phyloP scores from a whole-genome alignment of 1,284 basidiomycete genomes.

The Marasmius tenuissimus region DNA sequence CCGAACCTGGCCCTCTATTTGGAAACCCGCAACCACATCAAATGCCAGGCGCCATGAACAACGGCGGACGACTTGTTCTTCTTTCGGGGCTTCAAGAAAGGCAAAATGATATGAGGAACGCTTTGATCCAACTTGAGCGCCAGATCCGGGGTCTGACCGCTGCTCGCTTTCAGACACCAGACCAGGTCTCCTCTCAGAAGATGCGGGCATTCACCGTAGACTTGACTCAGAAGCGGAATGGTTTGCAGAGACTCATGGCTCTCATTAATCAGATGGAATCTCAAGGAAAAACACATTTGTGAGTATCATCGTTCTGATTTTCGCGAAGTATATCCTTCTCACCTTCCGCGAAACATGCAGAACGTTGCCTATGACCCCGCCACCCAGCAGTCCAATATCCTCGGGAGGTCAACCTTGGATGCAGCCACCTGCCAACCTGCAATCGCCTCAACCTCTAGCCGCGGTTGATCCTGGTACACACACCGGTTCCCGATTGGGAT shows the following conservation, averaged over 20 bases:
- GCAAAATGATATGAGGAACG: neutral
- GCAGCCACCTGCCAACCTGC: constrained; percentile 23
- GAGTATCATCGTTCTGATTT: neutral
- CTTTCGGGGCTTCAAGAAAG: neutral
- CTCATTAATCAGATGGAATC: neutral
- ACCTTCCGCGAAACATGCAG: neutral
- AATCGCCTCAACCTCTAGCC: constrained; percentile 24
- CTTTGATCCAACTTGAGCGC: neutral
- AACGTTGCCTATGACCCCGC: neutral
- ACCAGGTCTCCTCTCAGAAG: neutral
- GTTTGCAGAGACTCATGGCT: neutral
- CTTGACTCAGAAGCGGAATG: neutral
- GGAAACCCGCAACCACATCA: constrained; percentile 7
- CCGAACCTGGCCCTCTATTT: neutral
- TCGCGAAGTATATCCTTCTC: neutral
- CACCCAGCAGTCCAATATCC: neutral
- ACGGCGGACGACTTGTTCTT: neutral
- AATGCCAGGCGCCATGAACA: neutral
- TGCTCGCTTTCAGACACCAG: neutral
- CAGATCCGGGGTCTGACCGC: neutral
- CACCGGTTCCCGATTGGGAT: too few relatives aligned
- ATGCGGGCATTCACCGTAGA: neutral
- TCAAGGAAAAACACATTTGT: neutral
- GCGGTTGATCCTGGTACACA: constrained; percentile 34
- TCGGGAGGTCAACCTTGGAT: neutral